Evolutionary conservation across 2,329 filamentous ascomycete species (phyloP), one percentile per base, ranked within the genome.

Genomic region (Uncinocarpus reesii): DNA sequence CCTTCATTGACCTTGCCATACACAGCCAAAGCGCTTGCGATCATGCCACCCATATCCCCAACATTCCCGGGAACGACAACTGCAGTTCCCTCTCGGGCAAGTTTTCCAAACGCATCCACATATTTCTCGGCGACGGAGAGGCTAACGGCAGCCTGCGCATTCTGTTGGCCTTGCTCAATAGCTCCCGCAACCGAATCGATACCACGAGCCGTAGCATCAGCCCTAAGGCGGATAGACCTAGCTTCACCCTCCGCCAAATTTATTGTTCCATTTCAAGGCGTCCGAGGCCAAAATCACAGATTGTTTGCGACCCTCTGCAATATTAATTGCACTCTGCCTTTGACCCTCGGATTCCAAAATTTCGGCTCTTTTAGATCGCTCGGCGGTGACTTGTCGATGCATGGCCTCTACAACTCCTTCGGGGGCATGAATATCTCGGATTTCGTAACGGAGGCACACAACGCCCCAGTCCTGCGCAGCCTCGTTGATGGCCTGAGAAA

Each of bases 401-500:
- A 98, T 98, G 60, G 92, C 92, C 60, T 89, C 86, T 52, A 96
- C 90, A 10, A 98, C 92, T 42, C 84, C 84, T 26, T 83, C 86
- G 1, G 92, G 92, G 0, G 92, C 92, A 69, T 98, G 92, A 61
- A 98, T 98, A 67, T 98, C 92, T 57, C 92, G 79, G 65, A 98
- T 98, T 70, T 98, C 92, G 73, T 98, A 98, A 50, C 92, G 84
- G 53, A 98, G 76, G 64, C 92, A 98, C 28, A 87, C 86, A 16
- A 98, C 87, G 51, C 92, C 92, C 92, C 92, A 98, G 47, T 90
- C 90, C 60, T 93, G 84, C 3, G 92, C 90, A 1, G 92, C 92
- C 66, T 96, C 90, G 66, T 98, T 98, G 76, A 98, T 96, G 36
- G 92, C 90, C 49, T 86, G 83, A n/a, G 92, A 96, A 65, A 98